Base-by-base conservation (phyloP, 768 basidiomycete genomes). In the Pleurotus ostreatus region DNA sequence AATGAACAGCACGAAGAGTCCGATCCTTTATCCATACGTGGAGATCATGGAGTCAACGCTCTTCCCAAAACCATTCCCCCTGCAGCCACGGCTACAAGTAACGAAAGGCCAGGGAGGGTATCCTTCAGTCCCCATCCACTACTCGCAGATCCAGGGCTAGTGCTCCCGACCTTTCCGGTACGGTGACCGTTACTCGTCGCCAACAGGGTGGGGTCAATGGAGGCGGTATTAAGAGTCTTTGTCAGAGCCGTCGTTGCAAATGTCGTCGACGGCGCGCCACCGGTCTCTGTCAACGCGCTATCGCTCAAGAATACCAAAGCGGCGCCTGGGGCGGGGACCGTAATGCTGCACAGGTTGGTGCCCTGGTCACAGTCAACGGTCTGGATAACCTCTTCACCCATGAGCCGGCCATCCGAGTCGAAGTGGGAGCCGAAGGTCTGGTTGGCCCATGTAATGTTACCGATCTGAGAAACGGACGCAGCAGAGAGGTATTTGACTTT, bases 361-460 rank as follows among this genome's bases (percentile, higher is more conserved):
- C 67, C 65, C 37, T 73, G 69, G 64, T 87, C 76, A 62, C 92
- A 94, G 12, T 68, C 60, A 37, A 92, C 76, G 0, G 80, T 85
- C 56, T 79, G 71, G 7, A 91, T 76, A 54, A 77, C 65, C 45
- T 82, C 73, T 0, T 66, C 62, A 46, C 88, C 88, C 46, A 73
- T 71, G 23, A 84, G 78, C 45, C 84, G 80, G 1, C 90, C 91
- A 62, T 93, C 89, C 1, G 82, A 83, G 55, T 79, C 71, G 61
- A 86, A 85, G 20, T 73, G 71, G 41, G 75, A 76, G 5, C 85
- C 86, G 45, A 84, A 80, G 0, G 86, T 88, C 80, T 86, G 61
- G 4, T 83, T 83, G 2, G 86, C 90, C 89, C 90, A 92, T 0
- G 82, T 85, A 57, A 91, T 82, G 63, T 88, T 84, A 52, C 71